Conservation (phyloP, 495 filamentous ascomycete species). For the Podospora bellae-mahoneyi region DNA sequence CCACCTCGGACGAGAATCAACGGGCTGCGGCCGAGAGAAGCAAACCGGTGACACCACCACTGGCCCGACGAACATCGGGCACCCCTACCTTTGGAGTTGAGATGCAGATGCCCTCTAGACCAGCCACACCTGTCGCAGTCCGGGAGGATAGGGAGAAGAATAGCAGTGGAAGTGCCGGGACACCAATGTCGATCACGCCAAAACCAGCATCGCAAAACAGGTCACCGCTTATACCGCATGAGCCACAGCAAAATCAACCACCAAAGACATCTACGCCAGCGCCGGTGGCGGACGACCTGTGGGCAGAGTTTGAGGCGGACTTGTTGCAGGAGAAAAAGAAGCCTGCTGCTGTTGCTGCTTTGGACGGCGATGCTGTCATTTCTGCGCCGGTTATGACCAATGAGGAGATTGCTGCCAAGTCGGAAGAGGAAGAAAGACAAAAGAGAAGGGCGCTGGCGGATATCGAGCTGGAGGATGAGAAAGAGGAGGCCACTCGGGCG, state of each 20-base stretch:
- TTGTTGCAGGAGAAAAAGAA: conserved; percentile 50
- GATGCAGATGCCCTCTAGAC: conserved; percentile 55
- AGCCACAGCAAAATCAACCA: conserved; percentile 17
- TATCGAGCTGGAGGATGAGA: conserved; percentile 60
- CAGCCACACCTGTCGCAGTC: conserved; percentile 46
- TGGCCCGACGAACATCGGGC: conserved; percentile 35
- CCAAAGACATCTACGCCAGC: conserved; percentile 16
- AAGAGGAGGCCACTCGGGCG: conserved; percentile 76
- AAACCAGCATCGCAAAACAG: conserved; percentile 32
- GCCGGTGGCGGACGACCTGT: conserved; percentile 74
- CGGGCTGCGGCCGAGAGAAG: conserved; percentile 12
- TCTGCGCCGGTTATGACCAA: conserved; percentile 66
- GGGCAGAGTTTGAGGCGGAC: conserved; percentile 89
- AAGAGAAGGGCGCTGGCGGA: conserved; percentile 62
- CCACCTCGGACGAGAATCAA: conserved; percentile 20
- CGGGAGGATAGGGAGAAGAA: conserved; percentile 16
- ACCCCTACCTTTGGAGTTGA: conserved; percentile 47
- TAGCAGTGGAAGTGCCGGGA: conserved; percentile 13
- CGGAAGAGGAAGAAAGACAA: conserved; percentile 55
- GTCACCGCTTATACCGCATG: conserved; percentile 40
- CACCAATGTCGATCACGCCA: conserved; percentile 35
- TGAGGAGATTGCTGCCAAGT: conserved; percentile 68
- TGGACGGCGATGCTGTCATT: conserved; percentile 55
- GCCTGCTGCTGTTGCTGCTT: conserved; percentile 25
- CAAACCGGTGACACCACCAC: conserved; percentile 35